Evolutionary conservation across 306 rosid species (phyloP), one percentile per base, ranked within the genome.

Genomic region (Elaeagnus macrophylla): DNA sequence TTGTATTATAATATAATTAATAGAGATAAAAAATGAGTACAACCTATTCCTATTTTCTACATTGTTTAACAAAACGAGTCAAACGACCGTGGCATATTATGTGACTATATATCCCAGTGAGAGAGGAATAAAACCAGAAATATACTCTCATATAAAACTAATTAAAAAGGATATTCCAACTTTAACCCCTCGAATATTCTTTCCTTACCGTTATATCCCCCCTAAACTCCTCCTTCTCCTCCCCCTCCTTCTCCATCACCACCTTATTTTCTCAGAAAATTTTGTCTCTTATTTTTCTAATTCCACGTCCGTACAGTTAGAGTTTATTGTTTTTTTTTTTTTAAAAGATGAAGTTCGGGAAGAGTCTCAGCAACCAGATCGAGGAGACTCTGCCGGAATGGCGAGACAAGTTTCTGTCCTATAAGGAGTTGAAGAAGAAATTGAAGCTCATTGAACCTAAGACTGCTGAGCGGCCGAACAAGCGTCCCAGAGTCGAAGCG

Each of bases 331-430:
- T 11, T 9, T 2, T 35, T 2, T 12, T 5, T 53, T 1, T 10
- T 10, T 5, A 12, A 11, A 51, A 12, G 48, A 89, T 89, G 97
- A 89, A 89, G 74, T 89, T 89, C 73, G 97, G 97, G 7, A 89
- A 89, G 77, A 89, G 97, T 62, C 77, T 89, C 7, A 82, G 93
- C 61, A 78, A 48, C 67, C 97, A 89, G 83, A 89, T 89, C 76
- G 97, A 85, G 53, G 88, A 85, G 73, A 82, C 97, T 18, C 52
- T 85, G 15, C 95, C 97, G 9, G 89, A 89, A 74, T 89, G 97
- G 97, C 89, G 95, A 39, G 97, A 89, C 73, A 85, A 93, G 74
- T 93, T 93, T 68, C 71, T 93, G 46, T 84, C 95, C 50, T 93
- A 93, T 71, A 93, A 93, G 76, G 96, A 93, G 15, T 77, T 93